These are phyloP conservation scores for Thalassiosira pacifica DNA, from an alignment of 352 stramenopile species.

Conservation along the genomic window DNA sequence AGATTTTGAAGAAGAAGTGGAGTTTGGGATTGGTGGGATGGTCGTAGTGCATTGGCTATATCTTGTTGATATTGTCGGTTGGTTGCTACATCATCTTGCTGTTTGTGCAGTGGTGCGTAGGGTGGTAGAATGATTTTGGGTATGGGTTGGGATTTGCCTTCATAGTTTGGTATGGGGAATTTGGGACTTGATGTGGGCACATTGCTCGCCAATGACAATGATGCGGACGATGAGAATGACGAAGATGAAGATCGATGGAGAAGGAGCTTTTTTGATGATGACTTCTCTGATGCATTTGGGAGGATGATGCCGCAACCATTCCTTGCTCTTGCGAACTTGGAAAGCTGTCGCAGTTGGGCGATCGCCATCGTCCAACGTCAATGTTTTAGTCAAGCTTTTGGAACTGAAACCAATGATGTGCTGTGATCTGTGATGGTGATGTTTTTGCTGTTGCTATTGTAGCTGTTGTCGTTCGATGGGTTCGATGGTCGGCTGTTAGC, in stretches of 20 bases:
- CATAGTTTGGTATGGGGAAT: slow-evolving; percentile 25
- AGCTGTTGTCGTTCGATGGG: too few relatives aligned
- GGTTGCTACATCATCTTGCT: background rate
- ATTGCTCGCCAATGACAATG: background rate
- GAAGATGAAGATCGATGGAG: background rate
- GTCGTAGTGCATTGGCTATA: slow-evolving; percentile 56
- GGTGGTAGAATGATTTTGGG: slow-evolving; percentile 5
- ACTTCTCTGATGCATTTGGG: background rate
- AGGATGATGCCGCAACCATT: background rate
- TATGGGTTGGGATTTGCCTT: slow-evolving; percentile 19
- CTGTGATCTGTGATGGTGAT: too few relatives aligned
- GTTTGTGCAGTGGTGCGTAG: background rate
- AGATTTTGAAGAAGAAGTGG: slow-evolving; percentile 65
- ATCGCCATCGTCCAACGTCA: background rate
- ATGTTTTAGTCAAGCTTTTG: too few relatives aligned
- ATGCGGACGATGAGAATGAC: background rate
- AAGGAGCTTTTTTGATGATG: background rate
- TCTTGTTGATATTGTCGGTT: slow-evolving; percentile 35
- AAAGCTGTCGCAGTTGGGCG: slow-evolving; percentile 1
- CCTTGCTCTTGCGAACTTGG: slow-evolving; percentile 9
- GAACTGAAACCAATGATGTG: too few relatives aligned
- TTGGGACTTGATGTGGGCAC: background rate
- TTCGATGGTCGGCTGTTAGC: too few relatives aligned
- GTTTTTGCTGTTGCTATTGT: too few relatives aligned
- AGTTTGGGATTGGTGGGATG: slow-evolving; percentile 58